Conservation (phyloP, 306 rosid species). For the Malus sieversii region DNA sequence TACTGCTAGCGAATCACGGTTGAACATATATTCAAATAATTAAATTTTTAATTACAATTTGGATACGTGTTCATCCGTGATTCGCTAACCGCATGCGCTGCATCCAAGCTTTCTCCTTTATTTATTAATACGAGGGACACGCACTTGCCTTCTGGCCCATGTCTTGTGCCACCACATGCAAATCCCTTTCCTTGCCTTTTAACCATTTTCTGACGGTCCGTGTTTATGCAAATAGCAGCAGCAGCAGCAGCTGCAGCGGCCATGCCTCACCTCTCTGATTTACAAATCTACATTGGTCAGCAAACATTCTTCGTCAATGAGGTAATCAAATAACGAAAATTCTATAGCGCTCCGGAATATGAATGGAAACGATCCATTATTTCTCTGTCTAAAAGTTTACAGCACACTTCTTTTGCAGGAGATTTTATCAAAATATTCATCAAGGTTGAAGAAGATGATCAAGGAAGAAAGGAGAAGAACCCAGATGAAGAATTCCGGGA, state of each 20-base stretch:
- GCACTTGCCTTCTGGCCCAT: neutral
- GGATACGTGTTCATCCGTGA: too few relatives aligned
- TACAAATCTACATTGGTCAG: slow-evolving; percentile 47
- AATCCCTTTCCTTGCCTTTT: neutral
- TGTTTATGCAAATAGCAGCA: slow-evolving; percentile 2
- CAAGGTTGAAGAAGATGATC: slow-evolving; percentile 41
- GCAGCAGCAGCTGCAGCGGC: neutral
- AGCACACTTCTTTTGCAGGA: slow-evolving; percentile 31
- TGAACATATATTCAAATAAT: too few relatives aligned
- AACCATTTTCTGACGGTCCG: neutral
- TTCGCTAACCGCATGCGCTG: too few relatives aligned
- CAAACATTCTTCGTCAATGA: slow-evolving; percentile 45
- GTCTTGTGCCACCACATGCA: neutral
- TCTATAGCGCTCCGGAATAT: too few relatives aligned
- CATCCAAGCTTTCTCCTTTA: too few relatives aligned
- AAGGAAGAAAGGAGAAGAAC: slow-evolving; percentile 26
- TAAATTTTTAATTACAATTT: too few relatives aligned
- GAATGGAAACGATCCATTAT: neutral
- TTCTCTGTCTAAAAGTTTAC: neutral
- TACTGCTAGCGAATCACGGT: too few relatives aligned
- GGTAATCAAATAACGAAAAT: slow-evolving; percentile 20
- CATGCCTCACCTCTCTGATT: slow-evolving; percentile 39
- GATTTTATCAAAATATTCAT: slow-evolving; percentile 35
- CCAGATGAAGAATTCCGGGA: slow-evolving; percentile 22
- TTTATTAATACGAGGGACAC: neutral